phyloP scores from a whole-genome alignment of 805 yeast genomes.

The Groenewaldozyma salmanticensis region DNA sequence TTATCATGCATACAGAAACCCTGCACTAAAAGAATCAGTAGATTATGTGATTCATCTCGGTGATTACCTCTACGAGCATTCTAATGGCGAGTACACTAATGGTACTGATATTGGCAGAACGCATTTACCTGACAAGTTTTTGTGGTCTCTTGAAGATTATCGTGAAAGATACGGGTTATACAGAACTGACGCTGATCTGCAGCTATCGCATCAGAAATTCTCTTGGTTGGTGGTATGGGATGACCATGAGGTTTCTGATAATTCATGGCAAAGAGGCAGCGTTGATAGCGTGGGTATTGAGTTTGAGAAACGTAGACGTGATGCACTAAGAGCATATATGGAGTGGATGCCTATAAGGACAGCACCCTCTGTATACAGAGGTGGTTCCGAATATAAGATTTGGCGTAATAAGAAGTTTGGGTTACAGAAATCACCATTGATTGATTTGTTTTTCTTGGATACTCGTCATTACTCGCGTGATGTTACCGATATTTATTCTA shows the following conservation, averaged over 20 bases:
- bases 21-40: conserved; percentile 1
- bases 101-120: conserved; percentile 3
- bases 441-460: not conserved
- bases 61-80: conserved; percentile 4
- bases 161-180: conserved; percentile 1
- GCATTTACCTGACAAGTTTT: not conserved
- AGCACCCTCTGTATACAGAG: not conserved
- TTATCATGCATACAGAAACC: conserved; percentile 5
- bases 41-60: conserved; percentile 4
- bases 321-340: conserved; percentile 4
- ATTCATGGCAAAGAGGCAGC: conserved; percentile 5
- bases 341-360: conserved; percentile 6
- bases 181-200: conserved; percentile 2
- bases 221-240: conserved; percentile 5
- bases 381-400: not conserved
- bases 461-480: conserved; percentile 4
- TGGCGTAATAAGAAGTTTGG: conserved; percentile 1
- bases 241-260: conserved; percentile 5
- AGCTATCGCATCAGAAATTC: conserved; percentile 1
- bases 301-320: conserved; percentile 1
- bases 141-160: conserved; percentile 1
- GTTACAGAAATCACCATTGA: too few relatives aligned
- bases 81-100: conserved; percentile 3
- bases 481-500: conserved; percentile 4
- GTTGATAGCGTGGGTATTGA: conserved; percentile 2